Percentiles rank a stretch among this genome's conserved stretches.
Evolutionary conservation across 2,329 filamentous ascomycete species (phyloP).

Genomic region (Penicillium sp.): DNA sequence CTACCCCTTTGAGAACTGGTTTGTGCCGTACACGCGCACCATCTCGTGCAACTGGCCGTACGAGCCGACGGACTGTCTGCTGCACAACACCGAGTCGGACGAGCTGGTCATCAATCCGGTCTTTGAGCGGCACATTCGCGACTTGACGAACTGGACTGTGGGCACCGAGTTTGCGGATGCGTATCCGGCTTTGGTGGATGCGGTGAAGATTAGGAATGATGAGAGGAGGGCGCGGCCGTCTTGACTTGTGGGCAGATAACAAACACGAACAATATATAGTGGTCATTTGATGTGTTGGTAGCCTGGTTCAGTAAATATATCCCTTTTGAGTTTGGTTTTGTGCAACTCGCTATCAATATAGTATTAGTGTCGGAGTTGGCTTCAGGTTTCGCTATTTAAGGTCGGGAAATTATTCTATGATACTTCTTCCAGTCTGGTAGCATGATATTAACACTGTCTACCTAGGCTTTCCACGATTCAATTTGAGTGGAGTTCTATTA

Average conservation of each 20-base stretch:
- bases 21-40: slow-evolving; percentile 74
- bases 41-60: slow-evolving; percentile 82
- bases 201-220: slow-evolving; percentile 30
- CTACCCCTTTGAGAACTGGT: slow-evolving; percentile 74
- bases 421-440: too few species aligned
- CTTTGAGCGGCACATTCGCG: slow-evolving; percentile 74
- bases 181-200: slow-evolving; percentile 56
- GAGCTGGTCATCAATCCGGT: slow-evolving; percentile 79
- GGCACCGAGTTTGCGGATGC: slow-evolving; percentile 63
- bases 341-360: too few species aligned
- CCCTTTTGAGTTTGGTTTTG: too few species aligned
- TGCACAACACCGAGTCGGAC: slow-evolving; percentile 50
- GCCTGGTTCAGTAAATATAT: too few species aligned
- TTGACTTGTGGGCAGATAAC: not conserved
- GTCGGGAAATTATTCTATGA: too few species aligned
- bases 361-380: too few species aligned
- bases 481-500: too few species aligned
- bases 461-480: too few species aligned
- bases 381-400: too few species aligned
- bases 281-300: too few species aligned
- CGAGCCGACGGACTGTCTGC: slow-evolving; percentile 65
- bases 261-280: not conserved
- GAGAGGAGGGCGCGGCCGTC: not conserved
- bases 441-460: too few species aligned
- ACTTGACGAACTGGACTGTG: slow-evolving; percentile 76